Evolutionary conservation across 2,329 filamentous ascomycete genomes (phyloP), one percentile per base, ranked within the genome.

Genomic region (Monosporascus sp.): DNA sequence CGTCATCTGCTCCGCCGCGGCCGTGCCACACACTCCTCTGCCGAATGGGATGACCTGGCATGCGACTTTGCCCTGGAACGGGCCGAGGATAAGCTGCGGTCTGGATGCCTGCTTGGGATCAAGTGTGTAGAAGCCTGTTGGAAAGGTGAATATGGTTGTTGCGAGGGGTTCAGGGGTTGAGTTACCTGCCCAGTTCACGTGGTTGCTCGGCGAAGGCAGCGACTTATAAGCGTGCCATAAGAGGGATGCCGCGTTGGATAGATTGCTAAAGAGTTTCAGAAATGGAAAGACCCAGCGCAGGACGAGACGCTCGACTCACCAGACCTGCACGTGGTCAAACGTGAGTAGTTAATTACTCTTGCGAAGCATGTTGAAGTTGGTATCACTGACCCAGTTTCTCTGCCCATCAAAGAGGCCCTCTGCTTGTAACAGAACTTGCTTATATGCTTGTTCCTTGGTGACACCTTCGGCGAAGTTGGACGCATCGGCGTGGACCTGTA

Each of bases 151-250:
- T 16, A 22, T n/a, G 20, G 34, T 41, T 26, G 24, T 50, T 52
- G 34, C 27, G 37, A 51, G 37, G 49, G 34, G 27, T 37, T 43
- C 31, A 49, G 16, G 48, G 34, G 38, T 50, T 38, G 37, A 53
- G 63, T 44, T 69, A 85, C 83, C 84, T 46, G 87, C 84, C 90
- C 90, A 94, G 71, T 94, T 93, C 22, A 90, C 87, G 17, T 82
- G 72, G 40, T 73, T 80, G 50, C 82, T 86, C 1, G 89, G 87
- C 0, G 75, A 69, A 1, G 84, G 80, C 16, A 93, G 76, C 8
- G 88, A 89, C 67, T 89, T 86, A 66, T 87, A 88, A 3, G 86
- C 87, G 65, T 94, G 87, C 86, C 88, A 93, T 58, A 93, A 76
- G 27, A 93, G 78, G 3, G 88, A 85, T 7, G 90, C 84, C 4